A percentile compares a stretch with the other conserved stretches of the same genome.
Evolutionary conservation across 1,284 basidiomycete species (phyloP).

Genomic region (Kalmanozyma brasiliensis): DNA sequence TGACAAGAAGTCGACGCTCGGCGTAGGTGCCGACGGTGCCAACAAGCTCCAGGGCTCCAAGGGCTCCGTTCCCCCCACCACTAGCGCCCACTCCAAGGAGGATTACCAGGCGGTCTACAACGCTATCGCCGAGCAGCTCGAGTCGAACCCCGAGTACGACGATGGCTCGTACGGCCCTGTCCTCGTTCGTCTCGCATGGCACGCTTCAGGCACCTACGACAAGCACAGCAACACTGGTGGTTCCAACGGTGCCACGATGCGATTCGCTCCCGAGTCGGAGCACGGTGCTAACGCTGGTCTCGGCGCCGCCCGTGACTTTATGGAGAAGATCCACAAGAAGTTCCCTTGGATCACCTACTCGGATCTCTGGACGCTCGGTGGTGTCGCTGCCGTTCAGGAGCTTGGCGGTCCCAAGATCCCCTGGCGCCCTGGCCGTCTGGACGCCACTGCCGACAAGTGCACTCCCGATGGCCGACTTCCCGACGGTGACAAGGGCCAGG

Average conservation of each 20-base stretch:
- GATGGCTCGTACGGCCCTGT: conserved; percentile 70
- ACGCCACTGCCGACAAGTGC: conserved; percentile 65
- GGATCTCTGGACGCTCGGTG: conserved; percentile 69
- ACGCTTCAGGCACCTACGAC: conserved; percentile 78
- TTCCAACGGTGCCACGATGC: conserved; percentile 68
- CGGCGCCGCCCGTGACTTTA: conserved; percentile 80
- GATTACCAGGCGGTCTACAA: conserved; percentile 67
- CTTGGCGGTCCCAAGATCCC: conserved; percentile 66
- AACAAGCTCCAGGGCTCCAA: conserved; percentile 53
- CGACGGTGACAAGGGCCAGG: conserved; percentile 83
- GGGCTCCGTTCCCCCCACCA: conserved; percentile 21
- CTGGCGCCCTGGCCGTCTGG: conserved; percentile 69
- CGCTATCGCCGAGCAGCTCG: conserved; percentile 60
- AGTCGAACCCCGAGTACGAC: conserved; percentile 60
- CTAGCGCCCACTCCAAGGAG: conserved; percentile 44
- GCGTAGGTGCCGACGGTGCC: conserved; percentile 49
- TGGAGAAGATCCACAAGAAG: conserved; percentile 84
- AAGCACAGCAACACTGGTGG: conserved; percentile 87
- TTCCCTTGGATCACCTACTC: conserved; percentile 66
- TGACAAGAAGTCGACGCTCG: conserved; percentile 46
- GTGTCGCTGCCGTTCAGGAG: conserved; percentile 76
- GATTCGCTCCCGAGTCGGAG: conserved; percentile 70
- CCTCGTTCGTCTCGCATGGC: conserved; percentile 89
- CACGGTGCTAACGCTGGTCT: conserved; percentile 91
- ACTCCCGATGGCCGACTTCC: conserved; percentile 95